Evolutionary conservation across 441 rosid genomes (phyloP).

Genomic region (Mallotus japonicus): DNA sequence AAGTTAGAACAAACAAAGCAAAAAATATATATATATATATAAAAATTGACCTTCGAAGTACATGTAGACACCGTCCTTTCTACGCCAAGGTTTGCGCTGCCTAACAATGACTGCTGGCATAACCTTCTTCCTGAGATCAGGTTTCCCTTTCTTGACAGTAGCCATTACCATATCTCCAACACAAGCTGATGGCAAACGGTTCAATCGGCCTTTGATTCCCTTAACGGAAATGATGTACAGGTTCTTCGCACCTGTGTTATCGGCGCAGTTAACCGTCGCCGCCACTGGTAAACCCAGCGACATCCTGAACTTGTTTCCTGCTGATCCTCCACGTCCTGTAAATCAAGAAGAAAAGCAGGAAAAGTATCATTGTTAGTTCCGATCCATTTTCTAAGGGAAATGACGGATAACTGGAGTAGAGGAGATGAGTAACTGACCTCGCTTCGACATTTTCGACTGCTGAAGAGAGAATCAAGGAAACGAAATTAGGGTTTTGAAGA

Average conservation of each 20-base stretch:
- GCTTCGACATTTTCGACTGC: constrained; percentile 63
- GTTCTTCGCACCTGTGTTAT: constrained; percentile 86
- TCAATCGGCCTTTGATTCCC: constrained; percentile 77
- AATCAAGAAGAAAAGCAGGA: background rate
- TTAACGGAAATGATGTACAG: constrained; percentile 81
- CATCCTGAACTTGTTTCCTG: constrained; percentile 95
- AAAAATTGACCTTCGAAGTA: constrained; percentile 61
- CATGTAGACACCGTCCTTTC: constrained; percentile 95
- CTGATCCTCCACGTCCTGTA: constrained; percentile 82
- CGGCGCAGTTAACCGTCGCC: constrained; percentile 93
- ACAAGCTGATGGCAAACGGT: constrained; percentile 67
- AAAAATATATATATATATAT: too few relatives aligned
- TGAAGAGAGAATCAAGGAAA: background rate
- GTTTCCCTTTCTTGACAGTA: constrained; percentile 79
- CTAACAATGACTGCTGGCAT: constrained; percentile 80
- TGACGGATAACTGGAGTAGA: background rate
- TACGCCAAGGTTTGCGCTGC: constrained; percentile 84
- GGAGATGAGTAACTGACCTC: constrained; percentile 36
- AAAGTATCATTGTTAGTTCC: too few relatives aligned
- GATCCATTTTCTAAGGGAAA: background rate
- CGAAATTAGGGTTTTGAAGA: constrained; percentile 19
- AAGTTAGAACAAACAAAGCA: background rate
- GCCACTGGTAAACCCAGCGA: constrained; percentile 98
- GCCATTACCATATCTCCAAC: constrained; percentile 92
- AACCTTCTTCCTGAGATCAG: constrained; percentile 75